These are phyloP conservation scores for Phialocephala sp. DNA, from an alignment of 2,329 filamentous ascomycete genomes.

Conservation along the genomic window DNA sequence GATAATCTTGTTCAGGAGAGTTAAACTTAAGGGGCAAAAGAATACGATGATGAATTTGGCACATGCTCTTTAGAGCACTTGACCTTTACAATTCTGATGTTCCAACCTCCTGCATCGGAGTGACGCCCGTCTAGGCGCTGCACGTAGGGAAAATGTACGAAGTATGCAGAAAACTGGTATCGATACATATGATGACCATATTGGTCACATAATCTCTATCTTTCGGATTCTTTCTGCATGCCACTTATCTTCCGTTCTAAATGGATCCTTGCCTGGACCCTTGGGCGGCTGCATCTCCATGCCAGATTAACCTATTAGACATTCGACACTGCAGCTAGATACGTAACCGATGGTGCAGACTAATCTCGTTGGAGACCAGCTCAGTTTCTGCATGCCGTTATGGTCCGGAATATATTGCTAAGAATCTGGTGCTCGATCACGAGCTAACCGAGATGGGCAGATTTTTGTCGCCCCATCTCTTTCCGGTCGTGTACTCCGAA, in stretches of 20 bases:
- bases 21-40: too few species aligned
- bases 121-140: too few species aligned
- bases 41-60: too few species aligned
- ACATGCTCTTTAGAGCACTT: too few species aligned
- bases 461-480: neutral
- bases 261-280: neutral
- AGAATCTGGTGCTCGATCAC: slow-evolving; percentile 5
- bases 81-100: too few species aligned
- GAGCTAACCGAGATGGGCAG: neutral
- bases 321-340: neutral
- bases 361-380: neutral
- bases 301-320: neutral
- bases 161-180: too few species aligned
- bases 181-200: too few species aligned
- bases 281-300: neutral
- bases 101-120: too few species aligned
- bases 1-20: too few species aligned
- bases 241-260: neutral
- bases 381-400: neutral
- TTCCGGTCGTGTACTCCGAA: neutral
- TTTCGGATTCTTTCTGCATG: neutral
- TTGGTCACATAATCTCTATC: neutral
- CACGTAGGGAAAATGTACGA: too few species aligned
- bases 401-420: neutral
- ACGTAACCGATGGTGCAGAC: neutral